A percentile compares a stretch with the other conserved stretches of the same genome.
Evolutionary conservation across 495 filamentous ascomycete species (phyloP).

Genomic region (Xylaria longipes): DNA sequence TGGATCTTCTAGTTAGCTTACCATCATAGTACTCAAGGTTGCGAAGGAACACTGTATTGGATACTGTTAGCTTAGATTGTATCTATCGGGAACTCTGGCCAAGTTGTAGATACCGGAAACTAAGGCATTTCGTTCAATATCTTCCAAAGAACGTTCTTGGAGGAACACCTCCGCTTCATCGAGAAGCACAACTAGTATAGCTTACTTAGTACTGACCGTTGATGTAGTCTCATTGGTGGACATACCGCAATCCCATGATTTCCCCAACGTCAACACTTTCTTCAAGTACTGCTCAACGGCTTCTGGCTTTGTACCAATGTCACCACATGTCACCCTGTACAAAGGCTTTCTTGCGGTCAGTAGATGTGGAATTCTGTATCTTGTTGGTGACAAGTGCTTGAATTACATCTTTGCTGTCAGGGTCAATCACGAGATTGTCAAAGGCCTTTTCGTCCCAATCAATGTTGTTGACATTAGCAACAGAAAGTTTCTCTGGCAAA

Average conservation of each 20-base stretch:
- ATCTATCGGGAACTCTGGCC: neutral
- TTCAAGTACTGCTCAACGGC: conserved; percentile 55
- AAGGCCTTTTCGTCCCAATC: conserved; percentile 59
- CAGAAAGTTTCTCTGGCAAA: neutral
- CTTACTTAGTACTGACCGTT: conserved; percentile 46
- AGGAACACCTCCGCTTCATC: conserved; percentile 39
- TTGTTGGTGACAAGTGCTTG: conserved; percentile 51
- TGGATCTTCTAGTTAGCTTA: neutral
- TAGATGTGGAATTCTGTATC: conserved; percentile 33
- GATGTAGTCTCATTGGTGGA: conserved; percentile 18
- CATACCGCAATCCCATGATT: conserved; percentile 46
- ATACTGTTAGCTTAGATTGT: neutral
- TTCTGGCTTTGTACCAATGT: conserved; percentile 53
- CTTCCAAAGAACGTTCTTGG: conserved; percentile 44
- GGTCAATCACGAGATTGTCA: conserved; percentile 55
- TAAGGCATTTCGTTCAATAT: conserved; percentile 54
- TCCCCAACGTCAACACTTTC: conserved; percentile 51
- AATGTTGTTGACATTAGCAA: conserved; percentile 32
- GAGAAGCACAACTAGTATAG: conserved; percentile 22
- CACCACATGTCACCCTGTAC: conserved; percentile 57
- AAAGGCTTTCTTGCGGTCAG: conserved; percentile 54
- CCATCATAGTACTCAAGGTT: conserved; percentile 58
- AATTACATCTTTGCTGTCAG: conserved; percentile 55
- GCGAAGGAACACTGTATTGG: conserved; percentile 47
- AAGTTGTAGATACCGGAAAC: conserved; percentile 53